Base-by-base conservation (phyloP, 495 filamentous ascomycete species). In the Aspergillus sclerotioniger region DNA sequence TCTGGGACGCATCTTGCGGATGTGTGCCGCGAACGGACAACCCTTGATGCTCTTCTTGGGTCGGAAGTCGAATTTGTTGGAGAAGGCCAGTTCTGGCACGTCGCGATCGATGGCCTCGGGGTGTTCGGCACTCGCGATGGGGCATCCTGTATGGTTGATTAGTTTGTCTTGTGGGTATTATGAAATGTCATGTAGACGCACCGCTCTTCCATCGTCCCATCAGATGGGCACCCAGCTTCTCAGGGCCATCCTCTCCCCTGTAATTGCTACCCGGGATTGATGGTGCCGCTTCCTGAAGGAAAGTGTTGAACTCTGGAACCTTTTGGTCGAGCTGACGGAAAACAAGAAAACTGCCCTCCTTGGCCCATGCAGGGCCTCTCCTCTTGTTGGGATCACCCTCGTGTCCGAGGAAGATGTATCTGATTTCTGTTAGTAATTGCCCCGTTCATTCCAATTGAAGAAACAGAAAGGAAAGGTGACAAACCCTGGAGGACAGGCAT, bases 161-260 rank as follows among this genome's bases (percentile, higher is more conserved):
- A 48, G 31, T 32, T 13, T n/a, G 6, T 13, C n/a, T 37, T 39
- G 8, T 16, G 31, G 25, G 8, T 6, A 12, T 10, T 10, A 17
- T 31, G 3, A 17, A 21, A 35, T 13, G 35, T 35, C 35, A 9
- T 2, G 10, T 12, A 54, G 8, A 33, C 17, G 3, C 54, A 75
- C 72, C 72, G 20, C 61, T 75, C 57, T 66, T 70, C 72, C 72
- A 75, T 51, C 71, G 50, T 12, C 72, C 72, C 59, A 75, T 70
- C 50, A 75, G 29, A 35, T 67, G 63, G n/a, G 65, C 70, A n/a
- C 46, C 62, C 31, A 76, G 50, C 33, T 71, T 46, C 16, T 20
- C 44, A 4, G 44, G 59, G 16, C 71, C 70, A 6, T 8, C 50
- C 31, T 25, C 47, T 12, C 49, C 45, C 9, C 15, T 19, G 19